These are phyloP conservation scores for Physocladia obscura DNA, from an alignment of 192 early-diverging fungal genomes.

Conservation along the genomic window DNA sequence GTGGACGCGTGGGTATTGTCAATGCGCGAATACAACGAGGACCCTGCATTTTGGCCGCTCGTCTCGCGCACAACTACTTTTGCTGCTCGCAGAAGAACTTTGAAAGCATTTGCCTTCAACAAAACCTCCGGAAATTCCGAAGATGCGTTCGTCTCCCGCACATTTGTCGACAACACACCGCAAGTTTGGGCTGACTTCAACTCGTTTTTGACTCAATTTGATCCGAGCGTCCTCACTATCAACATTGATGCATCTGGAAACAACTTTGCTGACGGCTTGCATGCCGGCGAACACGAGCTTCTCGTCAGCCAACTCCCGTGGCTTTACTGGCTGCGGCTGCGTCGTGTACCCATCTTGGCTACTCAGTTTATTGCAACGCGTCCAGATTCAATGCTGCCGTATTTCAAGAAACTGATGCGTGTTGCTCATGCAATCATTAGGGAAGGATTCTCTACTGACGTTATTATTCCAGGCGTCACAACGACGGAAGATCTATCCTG, in stretches of 20 bases:
- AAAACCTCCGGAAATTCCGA: slow-evolving; percentile 1
- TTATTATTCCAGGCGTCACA: slow-evolving; percentile 6
- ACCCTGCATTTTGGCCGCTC: slow-evolving; percentile 18
- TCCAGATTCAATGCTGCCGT: not conserved
- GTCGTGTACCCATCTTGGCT: slow-evolving; percentile 7
- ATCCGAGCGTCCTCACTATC: slow-evolving; percentile 9
- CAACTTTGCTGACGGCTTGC: slow-evolving; percentile 26
- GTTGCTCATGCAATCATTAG: slow-evolving; percentile 15
- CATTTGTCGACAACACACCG: slow-evolving; percentile 18
- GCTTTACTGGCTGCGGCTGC: slow-evolving; percentile 12
- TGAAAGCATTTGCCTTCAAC: not conserved
- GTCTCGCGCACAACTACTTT: slow-evolving; percentile 6
- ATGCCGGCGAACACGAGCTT: slow-evolving; percentile 16
- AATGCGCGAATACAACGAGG: slow-evolving; percentile 26
- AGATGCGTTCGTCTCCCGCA: not conserved
- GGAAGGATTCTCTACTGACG: slow-evolving; percentile 7
- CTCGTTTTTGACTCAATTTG: not conserved
- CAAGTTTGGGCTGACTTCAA: slow-evolving; percentile 1
- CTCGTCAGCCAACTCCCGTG: slow-evolving; percentile 7
- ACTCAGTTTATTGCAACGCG: slow-evolving; percentile 24
- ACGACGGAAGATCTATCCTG: slow-evolving; percentile 14
- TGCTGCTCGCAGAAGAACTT: slow-evolving; percentile 16
- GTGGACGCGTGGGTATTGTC: slow-evolving; percentile 23
- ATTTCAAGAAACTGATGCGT: slow-evolving; percentile 8
- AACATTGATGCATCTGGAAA: slow-evolving; percentile 17